Evolutionary conservation across 495 filamentous ascomycete species (phyloP), one percentile per base, ranked within the genome.

Genomic region (Neurospora hispaniola): DNA sequence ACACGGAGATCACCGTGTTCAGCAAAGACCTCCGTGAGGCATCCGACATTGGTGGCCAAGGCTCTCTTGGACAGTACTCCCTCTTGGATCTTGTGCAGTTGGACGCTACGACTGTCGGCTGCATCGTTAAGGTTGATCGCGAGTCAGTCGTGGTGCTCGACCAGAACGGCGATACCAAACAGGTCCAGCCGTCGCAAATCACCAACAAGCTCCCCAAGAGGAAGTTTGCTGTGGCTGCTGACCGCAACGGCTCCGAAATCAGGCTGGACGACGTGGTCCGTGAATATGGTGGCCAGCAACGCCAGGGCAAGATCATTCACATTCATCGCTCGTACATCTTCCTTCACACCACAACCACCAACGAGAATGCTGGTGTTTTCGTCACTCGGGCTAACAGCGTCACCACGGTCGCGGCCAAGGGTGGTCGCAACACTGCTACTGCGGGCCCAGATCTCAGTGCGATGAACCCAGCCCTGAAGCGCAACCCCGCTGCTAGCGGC

Each of bases 21-120:
- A 97, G 94, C 82, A 97, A 97, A 77, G 96, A 99, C 81, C 85
- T 99, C 44, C 88, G 96, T 72, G 91, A 97, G 80, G 96, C 96
- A 48, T 92, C 90, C 66, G 96, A 99, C 76, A 92, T 94, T 75
- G 94, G 92, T 71, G 92, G 90, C 59, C 88, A 92, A 73, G 90
- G 90, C 11, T 89, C 90, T 68, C 87, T 93, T 35, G 93, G 93
- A 18, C 91, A 94, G 79, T 98, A 91, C 80, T 92, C 95, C 73
- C 89, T 99, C 42, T 91, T 94, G 74, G 96, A 99, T 81, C 86
- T 99, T 35, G 93, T 98, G 23, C 94, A 98, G 82, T 88, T 99
- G 73, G 96, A 98, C 81, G 88, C 93, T 54, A 87, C 93, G 20
- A 98, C 94, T 5, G 96, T 98, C 41, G 96, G 89, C 59, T 96